Percentiles rank a stretch among this genome's conserved stretches.
These are phyloP conservation scores for Avena insularis DNA, from an alignment of 176 grass and related monocot genomes.

Conservation along the genomic window DNA sequence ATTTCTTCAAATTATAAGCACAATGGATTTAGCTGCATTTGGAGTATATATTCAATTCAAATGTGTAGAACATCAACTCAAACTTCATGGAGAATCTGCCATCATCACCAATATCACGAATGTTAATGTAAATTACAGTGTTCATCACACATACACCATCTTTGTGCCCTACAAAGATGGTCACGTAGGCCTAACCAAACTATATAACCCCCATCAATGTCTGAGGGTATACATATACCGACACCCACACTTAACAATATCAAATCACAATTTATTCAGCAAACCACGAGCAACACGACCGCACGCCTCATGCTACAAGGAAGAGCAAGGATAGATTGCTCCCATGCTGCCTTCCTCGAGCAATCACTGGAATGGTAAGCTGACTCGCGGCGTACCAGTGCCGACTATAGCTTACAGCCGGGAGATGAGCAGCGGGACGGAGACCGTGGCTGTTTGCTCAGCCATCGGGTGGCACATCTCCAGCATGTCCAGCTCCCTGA, in stretches of 20 bases:
- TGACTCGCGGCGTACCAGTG: neutral
- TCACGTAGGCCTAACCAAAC: conserved; percentile 1
- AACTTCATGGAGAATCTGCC: neutral
- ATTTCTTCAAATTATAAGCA: neutral
- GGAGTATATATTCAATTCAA: neutral
- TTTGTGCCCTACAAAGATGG: neutral
- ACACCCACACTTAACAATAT: neutral
- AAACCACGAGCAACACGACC: conserved; percentile 12
- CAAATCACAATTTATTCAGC: conserved; percentile 28
- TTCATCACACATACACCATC: conserved; percentile 33
- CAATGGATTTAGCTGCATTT: neutral
- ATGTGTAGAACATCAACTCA: neutral
- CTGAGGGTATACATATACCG: conserved; percentile 34
- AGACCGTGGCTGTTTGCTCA: conserved; percentile 69
- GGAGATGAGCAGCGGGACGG: conserved; percentile 89
- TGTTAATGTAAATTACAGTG: conserved; percentile 33
- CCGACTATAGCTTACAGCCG: conserved; percentile 51
- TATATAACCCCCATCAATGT: neutral
- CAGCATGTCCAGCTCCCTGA: conserved; percentile 68
- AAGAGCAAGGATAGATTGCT: conserved; percentile 34
- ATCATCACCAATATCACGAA: neutral
- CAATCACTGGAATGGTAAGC: conserved; percentile 60
- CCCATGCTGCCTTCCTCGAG: conserved; percentile 43
- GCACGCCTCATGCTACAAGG: conserved; percentile 60
- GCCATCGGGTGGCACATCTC: conserved; percentile 81